phyloP scores from a whole-genome alignment of 179 eudicot genomes.

The Corrigiola litoralis region DNA sequence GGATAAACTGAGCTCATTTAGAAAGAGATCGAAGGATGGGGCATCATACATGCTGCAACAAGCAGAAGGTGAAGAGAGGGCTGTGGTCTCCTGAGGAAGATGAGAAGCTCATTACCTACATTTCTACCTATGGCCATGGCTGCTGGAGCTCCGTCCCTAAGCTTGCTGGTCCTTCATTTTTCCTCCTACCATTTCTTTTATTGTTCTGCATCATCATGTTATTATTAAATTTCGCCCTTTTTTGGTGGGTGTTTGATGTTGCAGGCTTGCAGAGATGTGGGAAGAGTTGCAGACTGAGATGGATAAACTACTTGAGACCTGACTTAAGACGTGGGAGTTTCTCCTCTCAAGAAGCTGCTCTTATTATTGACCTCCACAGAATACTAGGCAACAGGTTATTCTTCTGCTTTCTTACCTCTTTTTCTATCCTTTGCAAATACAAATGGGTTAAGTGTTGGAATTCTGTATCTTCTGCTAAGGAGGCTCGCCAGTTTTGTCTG shows the following conservation, averaged over 20 bases:
- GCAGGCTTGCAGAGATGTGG: conserved; percentile 89
- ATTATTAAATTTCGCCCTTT: not conserved
- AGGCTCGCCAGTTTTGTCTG: too few relatives aligned
- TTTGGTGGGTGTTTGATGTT: not conserved
- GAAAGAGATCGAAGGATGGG: conserved; percentile 37
- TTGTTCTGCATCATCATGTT: not conserved
- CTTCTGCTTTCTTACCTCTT: not conserved
- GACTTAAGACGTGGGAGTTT: conserved; percentile 88
- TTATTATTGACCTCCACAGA: conserved; percentile 74
- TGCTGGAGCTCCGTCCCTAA: conserved; percentile 89
- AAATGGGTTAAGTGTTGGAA: too few relatives aligned
- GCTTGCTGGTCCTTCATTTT: conserved; percentile 47
- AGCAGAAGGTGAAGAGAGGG: conserved; percentile 82
- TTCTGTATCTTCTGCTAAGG: too few relatives aligned
- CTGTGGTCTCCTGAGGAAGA: conserved; percentile 94
- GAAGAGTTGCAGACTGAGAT: conserved; percentile 81
- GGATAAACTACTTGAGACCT: conserved; percentile 88
- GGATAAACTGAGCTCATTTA: not conserved
- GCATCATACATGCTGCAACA: conserved; percentile 82
- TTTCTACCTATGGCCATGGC: conserved; percentile 68
- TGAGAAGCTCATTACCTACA: conserved; percentile 73
- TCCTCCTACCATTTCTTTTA: not conserved
- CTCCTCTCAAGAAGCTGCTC: conserved; percentile 64
- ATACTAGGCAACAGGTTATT: conserved; percentile 71
- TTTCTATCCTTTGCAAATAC: too few relatives aligned